These are phyloP conservation scores for Ambrosiella beaveri DNA, from an alignment of 2,329 filamentous ascomycete species.

Conservation along the genomic window DNA sequence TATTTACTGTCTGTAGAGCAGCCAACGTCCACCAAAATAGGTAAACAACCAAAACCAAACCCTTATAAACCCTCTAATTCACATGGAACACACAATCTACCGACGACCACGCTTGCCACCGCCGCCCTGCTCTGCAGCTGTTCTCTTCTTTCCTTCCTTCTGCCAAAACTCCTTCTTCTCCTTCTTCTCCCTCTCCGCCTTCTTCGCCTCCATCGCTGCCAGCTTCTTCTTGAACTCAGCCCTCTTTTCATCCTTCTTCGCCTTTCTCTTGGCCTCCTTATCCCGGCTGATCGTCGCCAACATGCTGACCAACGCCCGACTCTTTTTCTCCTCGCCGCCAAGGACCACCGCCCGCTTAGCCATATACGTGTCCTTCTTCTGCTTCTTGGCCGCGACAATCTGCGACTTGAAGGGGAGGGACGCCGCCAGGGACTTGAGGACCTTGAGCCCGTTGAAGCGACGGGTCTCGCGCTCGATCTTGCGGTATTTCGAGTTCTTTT, in stretches of 20 bases:
- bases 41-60: background rate
- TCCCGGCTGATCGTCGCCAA: constrained; percentile 81
- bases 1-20: background rate
- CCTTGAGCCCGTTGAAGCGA: constrained; percentile 61
- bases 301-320: constrained; percentile 80
- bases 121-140: constrained; percentile 25
- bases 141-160: constrained; percentile 62
- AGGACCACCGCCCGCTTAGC: constrained; percentile 89
- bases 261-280: constrained; percentile 64
- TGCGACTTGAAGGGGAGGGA: constrained; percentile 86
- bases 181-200: constrained; percentile 68
- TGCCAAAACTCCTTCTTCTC: constrained; percentile 89
- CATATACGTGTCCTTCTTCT: constrained; percentile 70
- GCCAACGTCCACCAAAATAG: background rate
- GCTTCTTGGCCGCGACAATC: constrained; percentile 63
- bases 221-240: constrained; percentile 70
- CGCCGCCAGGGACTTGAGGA: constrained; percentile 65
- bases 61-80: background rate
- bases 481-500: constrained; percentile 75
- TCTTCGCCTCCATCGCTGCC: constrained; percentile 68
- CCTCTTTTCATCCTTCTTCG: constrained; percentile 76
- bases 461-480: constrained; percentile 46
- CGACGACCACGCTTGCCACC: constrained; percentile 18
- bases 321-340: constrained; percentile 74
- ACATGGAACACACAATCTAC: constrained; percentile 1